These are phyloP conservation scores for Antrodiella citrinella DNA, from an alignment of 768 basidiomycete genomes.

Conservation along the genomic window DNA sequence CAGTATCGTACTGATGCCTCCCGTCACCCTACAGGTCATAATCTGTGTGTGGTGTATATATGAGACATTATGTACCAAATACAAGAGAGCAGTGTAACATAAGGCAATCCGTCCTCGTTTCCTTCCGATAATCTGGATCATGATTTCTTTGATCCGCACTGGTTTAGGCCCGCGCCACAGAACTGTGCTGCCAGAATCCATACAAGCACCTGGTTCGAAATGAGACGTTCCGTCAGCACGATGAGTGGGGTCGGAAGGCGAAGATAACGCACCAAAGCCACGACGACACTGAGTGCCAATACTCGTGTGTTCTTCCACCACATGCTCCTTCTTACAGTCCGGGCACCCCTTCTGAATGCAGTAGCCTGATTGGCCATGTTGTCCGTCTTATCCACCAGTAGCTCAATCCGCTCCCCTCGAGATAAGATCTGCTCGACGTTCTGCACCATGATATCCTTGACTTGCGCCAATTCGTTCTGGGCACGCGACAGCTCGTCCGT, in stretches of 20 bases:
- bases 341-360: slow-evolving; percentile 84
- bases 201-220: slow-evolving; percentile 47
- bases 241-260: slow-evolving; percentile 3
- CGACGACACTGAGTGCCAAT: slow-evolving; percentile 56
- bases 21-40: not conserved
- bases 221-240: slow-evolving; percentile 6
- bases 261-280: slow-evolving; percentile 52
- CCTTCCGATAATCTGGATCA: not conserved
- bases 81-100: not conserved
- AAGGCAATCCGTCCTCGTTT: not conserved
- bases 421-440: slow-evolving; percentile 95
- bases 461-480: slow-evolving; percentile 79
- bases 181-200: slow-evolving; percentile 85
- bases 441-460: slow-evolving; percentile 97
- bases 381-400: slow-evolving; percentile 96
- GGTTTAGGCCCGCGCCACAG: slow-evolving; percentile 76
- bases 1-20: not conserved
- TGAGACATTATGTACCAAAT: not conserved
- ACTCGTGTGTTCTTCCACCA: slow-evolving; percentile 83
- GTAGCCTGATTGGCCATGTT: slow-evolving; percentile 91
- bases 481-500: slow-evolving; percentile 85
- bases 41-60: not conserved
- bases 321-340: slow-evolving; percentile 77
- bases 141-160: slow-evolving; percentile 37
- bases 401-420: slow-evolving; percentile 90